Evolutionary conservation across 345 rosid species (phyloP).

Genomic region (Luvunga scandens): DNA sequence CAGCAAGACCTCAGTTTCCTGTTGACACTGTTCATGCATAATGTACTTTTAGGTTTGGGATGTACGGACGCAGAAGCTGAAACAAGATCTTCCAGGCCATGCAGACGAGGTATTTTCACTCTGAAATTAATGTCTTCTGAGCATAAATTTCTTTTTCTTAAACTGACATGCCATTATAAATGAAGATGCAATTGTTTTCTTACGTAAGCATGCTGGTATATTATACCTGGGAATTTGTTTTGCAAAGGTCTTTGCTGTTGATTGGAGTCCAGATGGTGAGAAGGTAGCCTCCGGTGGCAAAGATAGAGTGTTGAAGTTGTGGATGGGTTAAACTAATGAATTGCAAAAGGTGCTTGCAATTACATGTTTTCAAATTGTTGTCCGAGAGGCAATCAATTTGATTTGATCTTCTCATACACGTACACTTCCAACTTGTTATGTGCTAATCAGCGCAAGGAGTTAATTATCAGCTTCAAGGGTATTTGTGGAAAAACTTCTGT

Average conservation of each 20-base stretch:
- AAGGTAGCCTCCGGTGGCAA: slow-evolving; percentile 97
- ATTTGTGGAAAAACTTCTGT: not conserved
- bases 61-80: slow-evolving; percentile 66
- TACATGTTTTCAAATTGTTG: not conserved
- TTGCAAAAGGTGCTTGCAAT: not conserved
- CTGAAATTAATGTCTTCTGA: not conserved
- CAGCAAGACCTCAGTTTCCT: not conserved
- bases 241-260: slow-evolving; percentile 79
- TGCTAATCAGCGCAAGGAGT: not conserved
- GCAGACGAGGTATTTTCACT: slow-evolving; percentile 73
- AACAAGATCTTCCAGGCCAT: slow-evolving; percentile 98
- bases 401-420: not conserved
- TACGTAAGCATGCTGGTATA: not conserved
- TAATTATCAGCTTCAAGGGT: not conserved
- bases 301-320: slow-evolving; percentile 81
- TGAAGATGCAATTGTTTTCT: not conserved
- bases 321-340: slow-evolving; percentile 65
- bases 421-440: not conserved
- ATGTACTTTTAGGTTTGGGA: slow-evolving; percentile 69
- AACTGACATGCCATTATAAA: not conserved
- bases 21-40: not conserved
- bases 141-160: not conserved
- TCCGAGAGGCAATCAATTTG: not conserved
- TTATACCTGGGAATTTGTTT: slow-evolving; percentile 3
- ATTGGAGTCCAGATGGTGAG: slow-evolving; percentile 99